These are phyloP conservation scores for Yarrowia bubula DNA, from an alignment of 805 yeast genomes.

Conservation along the genomic window DNA sequence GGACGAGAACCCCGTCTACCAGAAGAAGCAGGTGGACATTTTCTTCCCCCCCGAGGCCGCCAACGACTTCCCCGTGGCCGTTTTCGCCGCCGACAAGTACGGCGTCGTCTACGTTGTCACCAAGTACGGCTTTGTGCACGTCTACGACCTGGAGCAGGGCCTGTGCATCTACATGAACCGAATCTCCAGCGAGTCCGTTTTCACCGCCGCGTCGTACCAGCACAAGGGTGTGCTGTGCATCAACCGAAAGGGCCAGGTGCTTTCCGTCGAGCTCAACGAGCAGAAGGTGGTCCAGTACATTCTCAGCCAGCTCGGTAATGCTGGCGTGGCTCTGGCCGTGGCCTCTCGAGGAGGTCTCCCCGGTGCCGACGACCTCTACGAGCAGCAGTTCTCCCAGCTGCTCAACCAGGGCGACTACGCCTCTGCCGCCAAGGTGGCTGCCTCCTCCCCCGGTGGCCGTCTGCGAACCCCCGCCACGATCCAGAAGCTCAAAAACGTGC, in stretches of 20 bases:
- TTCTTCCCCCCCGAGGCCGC: conserved; percentile 96
- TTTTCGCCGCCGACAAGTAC: conserved; percentile 78
- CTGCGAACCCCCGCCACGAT: conserved; percentile 93
- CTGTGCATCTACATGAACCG: conserved; percentile 91
- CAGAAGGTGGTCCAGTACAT: conserved; percentile 87
- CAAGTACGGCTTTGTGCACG: conserved; percentile 93
- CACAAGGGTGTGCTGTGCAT: conserved; percentile 84
- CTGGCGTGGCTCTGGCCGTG: conserved; percentile 77
- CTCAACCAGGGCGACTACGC: conserved; percentile 82
- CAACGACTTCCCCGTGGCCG: conserved; percentile 93
- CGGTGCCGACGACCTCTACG: conserved; percentile 91
- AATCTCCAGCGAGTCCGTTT: conserved; percentile 92
- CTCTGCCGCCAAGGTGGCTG: conserved; percentile 95
- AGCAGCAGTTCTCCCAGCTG: conserved; percentile 85
- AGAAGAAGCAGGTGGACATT: conserved; percentile 86
- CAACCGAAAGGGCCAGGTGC: conserved; percentile 92
- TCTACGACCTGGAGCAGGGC: conserved; percentile 92
- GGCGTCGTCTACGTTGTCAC: conserved; percentile 89
- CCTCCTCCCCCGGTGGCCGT: conserved; percentile 74
- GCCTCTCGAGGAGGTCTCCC: conserved; percentile 96
- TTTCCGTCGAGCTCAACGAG: conserved; percentile 84
- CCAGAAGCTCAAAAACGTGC: conserved; percentile 83
- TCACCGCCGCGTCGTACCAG: conserved; percentile 77
- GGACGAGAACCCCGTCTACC: conserved; percentile 75
- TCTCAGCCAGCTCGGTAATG: conserved; percentile 79